Conservation (phyloP, 1,284 basidiomycete species). For the Flammula alnicola region DNA sequence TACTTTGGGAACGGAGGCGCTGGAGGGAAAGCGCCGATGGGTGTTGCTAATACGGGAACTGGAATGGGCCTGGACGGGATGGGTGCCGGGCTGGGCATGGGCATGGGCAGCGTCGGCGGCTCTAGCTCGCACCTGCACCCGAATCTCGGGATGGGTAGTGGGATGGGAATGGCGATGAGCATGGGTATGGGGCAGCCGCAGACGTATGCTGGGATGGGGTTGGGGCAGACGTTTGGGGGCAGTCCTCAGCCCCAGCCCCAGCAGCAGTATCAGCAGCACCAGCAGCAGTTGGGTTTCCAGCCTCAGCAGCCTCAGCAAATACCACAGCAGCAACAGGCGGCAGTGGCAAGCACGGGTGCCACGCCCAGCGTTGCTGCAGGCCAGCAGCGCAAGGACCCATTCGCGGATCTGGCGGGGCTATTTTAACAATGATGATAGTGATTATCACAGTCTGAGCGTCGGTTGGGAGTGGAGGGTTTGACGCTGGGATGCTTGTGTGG, state of each 20-base stretch:
- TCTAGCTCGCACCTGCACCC: too few relatives aligned
- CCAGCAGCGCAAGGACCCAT: conserved; percentile 72
- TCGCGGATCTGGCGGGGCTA: conserved; percentile 76
- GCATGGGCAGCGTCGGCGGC: conserved; percentile 13
- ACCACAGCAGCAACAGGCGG: too few relatives aligned
- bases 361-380: conserved; percentile 14
- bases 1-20: conserved; percentile 32
- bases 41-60: conserved; percentile 11
- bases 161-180: conserved; percentile 8
- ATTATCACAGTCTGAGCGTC: not conserved
- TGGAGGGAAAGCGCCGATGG: conserved; percentile 5
- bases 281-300: conserved; percentile 24
- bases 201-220: conserved; percentile 6
- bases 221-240: conserved; percentile 11
- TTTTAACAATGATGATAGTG: conserved; percentile 48
- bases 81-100: conserved; percentile 23
- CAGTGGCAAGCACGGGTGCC: too few relatives aligned
- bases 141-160: too few relatives aligned
- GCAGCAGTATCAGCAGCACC: conserved; percentile 11
- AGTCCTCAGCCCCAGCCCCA: conserved; percentile 8
- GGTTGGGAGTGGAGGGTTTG: conserved; percentile 3
- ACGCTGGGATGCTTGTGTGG: not conserved
- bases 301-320: conserved; percentile 26
- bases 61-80: conserved; percentile 17
- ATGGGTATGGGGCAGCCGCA: conserved; percentile 5